These are phyloP conservation scores for Gossypium schwendimanii DNA, from an alignment of 441 rosid species.

Conservation along the genomic window DNA sequence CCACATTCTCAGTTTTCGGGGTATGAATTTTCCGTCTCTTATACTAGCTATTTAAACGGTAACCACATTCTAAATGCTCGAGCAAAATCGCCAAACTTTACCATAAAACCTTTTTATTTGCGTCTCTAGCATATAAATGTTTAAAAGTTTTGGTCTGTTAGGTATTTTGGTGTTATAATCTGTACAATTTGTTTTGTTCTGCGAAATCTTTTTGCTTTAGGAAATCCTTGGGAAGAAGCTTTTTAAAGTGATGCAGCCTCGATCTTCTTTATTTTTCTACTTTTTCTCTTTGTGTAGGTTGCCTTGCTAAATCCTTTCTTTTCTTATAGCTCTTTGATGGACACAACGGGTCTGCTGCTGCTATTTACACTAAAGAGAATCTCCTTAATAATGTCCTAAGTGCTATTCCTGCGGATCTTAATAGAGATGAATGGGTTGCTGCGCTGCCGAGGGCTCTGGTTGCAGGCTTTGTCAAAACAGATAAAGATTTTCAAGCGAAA, in stretches of 20 bases:
- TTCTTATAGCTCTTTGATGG: constrained; percentile 89
- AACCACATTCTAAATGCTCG: not conserved
- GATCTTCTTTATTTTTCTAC: not conserved
- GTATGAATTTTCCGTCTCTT: constrained; percentile 26
- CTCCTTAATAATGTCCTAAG: constrained; percentile 69
- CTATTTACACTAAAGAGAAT: constrained; percentile 90
- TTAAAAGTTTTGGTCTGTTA: not conserved
- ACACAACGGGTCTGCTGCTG: constrained; percentile 96
- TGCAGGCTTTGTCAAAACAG: constrained; percentile 97
- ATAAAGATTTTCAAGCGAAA: constrained; percentile 84
- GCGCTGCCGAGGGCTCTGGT: constrained; percentile 96
- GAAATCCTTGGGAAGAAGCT: not conserved
- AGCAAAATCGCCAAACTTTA: not conserved
- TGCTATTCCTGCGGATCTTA: constrained; percentile 86
- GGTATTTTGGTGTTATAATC: not conserved
- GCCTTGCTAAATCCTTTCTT: constrained; percentile 4
- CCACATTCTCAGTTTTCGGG: constrained; percentile 80
- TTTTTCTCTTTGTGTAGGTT: not conserved
- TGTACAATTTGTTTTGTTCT: not conserved
- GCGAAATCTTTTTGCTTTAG: not conserved
- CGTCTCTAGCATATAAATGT: not conserved
- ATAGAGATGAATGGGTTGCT: constrained; percentile 83
- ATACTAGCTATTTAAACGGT: not conserved
- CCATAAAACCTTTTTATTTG: not conserved
- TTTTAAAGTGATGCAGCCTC: not conserved